Conservation (phyloP, 2,329 filamentous ascomycete genomes). For the Fusarium sp. region DNA sequence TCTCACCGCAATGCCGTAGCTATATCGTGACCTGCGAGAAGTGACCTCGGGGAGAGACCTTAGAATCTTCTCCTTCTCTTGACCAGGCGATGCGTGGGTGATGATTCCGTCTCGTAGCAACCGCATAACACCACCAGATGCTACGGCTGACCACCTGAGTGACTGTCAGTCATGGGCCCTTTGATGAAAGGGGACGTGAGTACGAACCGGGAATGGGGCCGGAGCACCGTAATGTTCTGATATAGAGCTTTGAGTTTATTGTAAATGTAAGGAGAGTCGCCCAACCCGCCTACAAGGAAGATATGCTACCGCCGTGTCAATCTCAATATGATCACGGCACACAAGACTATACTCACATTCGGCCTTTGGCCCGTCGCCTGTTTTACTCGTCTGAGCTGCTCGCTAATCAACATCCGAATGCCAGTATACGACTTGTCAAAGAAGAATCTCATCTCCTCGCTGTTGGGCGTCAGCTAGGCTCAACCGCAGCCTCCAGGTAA, state of each 20-base stretch:
- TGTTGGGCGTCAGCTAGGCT: neutral
- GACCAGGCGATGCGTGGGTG: neutral
- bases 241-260: neutral
- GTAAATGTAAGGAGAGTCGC: neutral
- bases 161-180: neutral
- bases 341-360: neutral
- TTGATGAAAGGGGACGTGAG: rapidly evolving
- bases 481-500: neutral
- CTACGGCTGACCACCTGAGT: neutral
- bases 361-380: neutral
- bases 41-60: neutral
- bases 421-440: neutral
- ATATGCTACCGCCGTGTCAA: neutral
- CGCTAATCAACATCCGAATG: neutral
- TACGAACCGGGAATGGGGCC: neutral
- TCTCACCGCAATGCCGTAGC: neutral
- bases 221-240: neutral
- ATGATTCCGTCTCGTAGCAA: neutral
- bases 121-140: neutral
- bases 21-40: neutral
- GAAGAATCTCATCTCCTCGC: neutral
- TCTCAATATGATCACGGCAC: neutral
- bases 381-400: neutral
- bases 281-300: neutral
- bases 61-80: neutral